Base-by-base conservation (phyloP, 495 filamentous ascomycete species). In the Venustampulla echinocandica region DNA sequence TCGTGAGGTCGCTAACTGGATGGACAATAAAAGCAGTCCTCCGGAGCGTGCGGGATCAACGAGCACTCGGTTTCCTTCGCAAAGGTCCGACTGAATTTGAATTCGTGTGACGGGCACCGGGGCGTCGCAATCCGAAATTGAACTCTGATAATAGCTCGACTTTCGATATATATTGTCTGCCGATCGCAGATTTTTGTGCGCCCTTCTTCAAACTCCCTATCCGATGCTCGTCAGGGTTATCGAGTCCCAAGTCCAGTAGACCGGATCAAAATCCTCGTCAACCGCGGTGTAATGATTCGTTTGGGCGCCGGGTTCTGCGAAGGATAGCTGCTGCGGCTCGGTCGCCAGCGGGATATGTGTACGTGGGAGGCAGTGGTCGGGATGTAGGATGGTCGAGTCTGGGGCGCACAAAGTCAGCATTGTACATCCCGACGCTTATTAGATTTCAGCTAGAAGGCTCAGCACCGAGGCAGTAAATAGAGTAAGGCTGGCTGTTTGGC, bases 301-400 rank as follows among this genome's bases (percentile, higher is more conserved):
- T 19, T 35, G 27, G 30, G 42, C 36, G 25, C 21, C 38, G 48
- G 53, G 42, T 43, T 17, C 44, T 45, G 44, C 40, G 11, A 18
- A 35, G 49, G 46, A 36, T 49, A 40, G 49, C 30, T 44, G n/a
- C n/a, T n/a, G n/a, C n/a, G n/a, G n/a, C n/a, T n/a, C n/a, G 45
- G 38, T 27, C 38, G 35, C 52, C 27, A 43, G 45, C 47, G 49
- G n/a, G 50, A 27, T 47, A 47, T 46, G 53, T 50, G 27, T 24
- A 13, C 39, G 54, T 46, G 39, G 21, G 37, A 47, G 42, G 43
- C 22, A 50, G 54, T 23, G 44, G 34, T 20, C 42, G 28, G 41
- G 44, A 47, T 7, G 27, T 24, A 42, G 17, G 39, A 50, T 46
- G 34, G 32, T 47, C 36, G 49, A 52, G 48, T 53, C 54, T 57